Conservation (phyloP, 768 basidiomycete species). For the Mycena polygramma region DNA sequence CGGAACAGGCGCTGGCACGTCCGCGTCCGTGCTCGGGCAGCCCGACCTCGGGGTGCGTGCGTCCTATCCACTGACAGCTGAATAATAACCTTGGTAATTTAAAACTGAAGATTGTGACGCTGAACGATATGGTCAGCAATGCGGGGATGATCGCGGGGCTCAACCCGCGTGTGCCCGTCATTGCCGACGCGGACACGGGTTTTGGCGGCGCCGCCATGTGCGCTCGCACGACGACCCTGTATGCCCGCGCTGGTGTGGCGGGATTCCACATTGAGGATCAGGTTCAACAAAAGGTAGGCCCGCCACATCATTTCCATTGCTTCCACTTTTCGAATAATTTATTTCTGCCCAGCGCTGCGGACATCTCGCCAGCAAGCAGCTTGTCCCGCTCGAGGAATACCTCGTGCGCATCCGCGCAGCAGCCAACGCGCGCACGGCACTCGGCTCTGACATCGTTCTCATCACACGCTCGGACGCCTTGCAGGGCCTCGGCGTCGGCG, state of each 20-base stretch:
- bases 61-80: neutral
- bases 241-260: conserved; percentile 64
- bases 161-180: conserved; percentile 60
- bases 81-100: neutral
- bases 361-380: conserved; percentile 66
- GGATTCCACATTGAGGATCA: conserved; percentile 71
- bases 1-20: conserved; percentile 58
- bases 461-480: conserved; percentile 59
- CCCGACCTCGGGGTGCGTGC: conserved; percentile 56
- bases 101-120: conserved; percentile 28
- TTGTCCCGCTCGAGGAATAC: conserved; percentile 64
- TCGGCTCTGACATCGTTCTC: conserved; percentile 49
- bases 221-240: conserved; percentile 65
- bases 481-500: conserved; percentile 56
- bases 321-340: conserved; percentile 51
- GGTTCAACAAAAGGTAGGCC: conserved; percentile 45
- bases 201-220: conserved; percentile 71
- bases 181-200: conserved; percentile 71
- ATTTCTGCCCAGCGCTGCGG: conserved; percentile 54
- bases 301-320: neutral
- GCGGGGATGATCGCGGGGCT: conserved; percentile 63
- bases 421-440: conserved; percentile 59
- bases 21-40: conserved; percentile 67
- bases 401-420: conserved; percentile 66
- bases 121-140: conserved; percentile 45